phyloP scores from a whole-genome alignment of 441 rosid species.

The Euphorbia corollata region DNA sequence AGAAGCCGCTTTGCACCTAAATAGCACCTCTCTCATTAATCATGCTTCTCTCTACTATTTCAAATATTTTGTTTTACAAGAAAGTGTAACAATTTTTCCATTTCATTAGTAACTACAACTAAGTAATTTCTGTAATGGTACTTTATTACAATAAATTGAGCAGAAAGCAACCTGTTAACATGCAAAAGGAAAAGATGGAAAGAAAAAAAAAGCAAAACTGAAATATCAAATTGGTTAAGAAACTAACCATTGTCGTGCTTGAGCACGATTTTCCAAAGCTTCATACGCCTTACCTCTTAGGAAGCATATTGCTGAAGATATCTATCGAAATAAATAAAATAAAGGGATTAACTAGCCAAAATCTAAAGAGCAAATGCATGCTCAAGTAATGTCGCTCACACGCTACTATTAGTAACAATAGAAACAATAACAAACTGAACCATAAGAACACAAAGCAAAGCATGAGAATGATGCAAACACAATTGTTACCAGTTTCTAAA shows the following conservation, averaged over 20 bases:
- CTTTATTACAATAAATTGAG: too few species aligned
- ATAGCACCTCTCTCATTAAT: not conserved
- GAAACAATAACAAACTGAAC: not conserved
- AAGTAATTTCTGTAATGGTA: too few species aligned
- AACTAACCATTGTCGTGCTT: slow-evolving; percentile 75
- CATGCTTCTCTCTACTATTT: slow-evolving; percentile 3
- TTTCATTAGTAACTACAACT: too few species aligned
- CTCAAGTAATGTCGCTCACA: slow-evolving; percentile 4
- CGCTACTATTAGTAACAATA: not conserved
- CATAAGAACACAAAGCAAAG: not conserved
- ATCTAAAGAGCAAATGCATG: not conserved
- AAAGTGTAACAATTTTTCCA: too few species aligned
- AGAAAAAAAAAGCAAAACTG: not conserved
- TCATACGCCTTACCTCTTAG: slow-evolving; percentile 84
- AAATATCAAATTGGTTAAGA: slow-evolving; percentile 2
- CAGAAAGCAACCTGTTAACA: not conserved
- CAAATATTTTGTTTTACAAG: not conserved
- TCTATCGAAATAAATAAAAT: slow-evolving; percentile 32
- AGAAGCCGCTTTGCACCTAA: not conserved
- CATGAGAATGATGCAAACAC: not conserved
- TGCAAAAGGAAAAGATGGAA: not conserved
- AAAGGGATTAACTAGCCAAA: slow-evolving; percentile 7
- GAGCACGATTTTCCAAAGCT: slow-evolving; percentile 84
- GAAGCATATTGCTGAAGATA: slow-evolving; percentile 84
- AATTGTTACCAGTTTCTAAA: not conserved